Evolutionary conservation across 306 rosid genomes (phyloP).

Genomic region (Oxytropis ochrocephala): DNA sequence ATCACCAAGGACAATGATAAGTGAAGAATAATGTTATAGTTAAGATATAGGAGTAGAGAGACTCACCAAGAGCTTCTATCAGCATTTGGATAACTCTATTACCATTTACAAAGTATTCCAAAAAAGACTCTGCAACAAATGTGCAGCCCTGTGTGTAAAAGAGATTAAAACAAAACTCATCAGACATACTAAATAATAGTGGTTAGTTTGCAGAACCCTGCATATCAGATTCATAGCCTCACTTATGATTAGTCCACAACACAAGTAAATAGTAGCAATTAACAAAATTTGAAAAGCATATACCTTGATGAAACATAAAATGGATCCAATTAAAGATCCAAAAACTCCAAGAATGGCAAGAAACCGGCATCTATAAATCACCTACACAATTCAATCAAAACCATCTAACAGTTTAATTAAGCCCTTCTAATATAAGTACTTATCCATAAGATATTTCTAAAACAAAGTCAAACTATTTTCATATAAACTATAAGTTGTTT

Average conservation of each 20-base stretch:
- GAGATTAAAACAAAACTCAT: neutral
- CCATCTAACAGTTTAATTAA: too few species aligned
- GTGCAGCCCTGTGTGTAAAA: conserved; percentile 63
- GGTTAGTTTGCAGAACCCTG: too few species aligned
- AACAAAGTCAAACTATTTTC: too few species aligned
- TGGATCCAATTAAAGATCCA: conserved; percentile 77
- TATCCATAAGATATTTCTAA: too few species aligned
- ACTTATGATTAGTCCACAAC: too few species aligned
- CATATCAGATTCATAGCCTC: too few species aligned
- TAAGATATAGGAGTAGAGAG: neutral
- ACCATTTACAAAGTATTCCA: conserved; percentile 45
- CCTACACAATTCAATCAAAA: conserved; percentile 44
- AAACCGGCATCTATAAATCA: conserved; percentile 69
- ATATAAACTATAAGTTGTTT: too few species aligned
- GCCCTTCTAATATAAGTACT: too few species aligned
- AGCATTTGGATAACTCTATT: conserved; percentile 58
- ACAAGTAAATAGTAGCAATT: neutral
- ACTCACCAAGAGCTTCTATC: conserved; percentile 84
- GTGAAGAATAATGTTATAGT: neutral
- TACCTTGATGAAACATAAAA: conserved; percentile 86
- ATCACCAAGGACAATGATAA: neutral
- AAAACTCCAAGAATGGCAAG: conserved; percentile 70
- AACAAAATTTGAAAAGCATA: neutral
- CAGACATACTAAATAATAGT: too few species aligned
- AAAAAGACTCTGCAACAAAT: conserved; percentile 42